Evolutionary conservation across 495 filamentous ascomycete species (phyloP), one percentile per base, ranked within the genome.

Genomic region (Hamigera avellanea): DNA sequence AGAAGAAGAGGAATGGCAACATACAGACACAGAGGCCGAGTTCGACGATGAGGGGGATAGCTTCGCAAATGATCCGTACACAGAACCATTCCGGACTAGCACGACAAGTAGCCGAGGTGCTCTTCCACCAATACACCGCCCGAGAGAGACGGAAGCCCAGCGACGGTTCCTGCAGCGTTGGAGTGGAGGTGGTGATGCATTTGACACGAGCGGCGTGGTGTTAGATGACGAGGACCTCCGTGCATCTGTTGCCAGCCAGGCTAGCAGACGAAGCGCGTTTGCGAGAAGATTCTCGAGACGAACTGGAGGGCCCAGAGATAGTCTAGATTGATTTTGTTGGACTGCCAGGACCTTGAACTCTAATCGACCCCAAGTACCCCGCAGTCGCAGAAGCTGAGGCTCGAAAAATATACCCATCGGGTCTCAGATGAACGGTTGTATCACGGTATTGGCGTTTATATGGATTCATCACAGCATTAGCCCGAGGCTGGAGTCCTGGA

Each of bases 1-100:
- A 56, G 34, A 54, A 51, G 38, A 56, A 32, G 64, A 56, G n/a
- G 61, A 65, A 49, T 69, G 65, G 65, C 65, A 69, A 41, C 86
- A 93, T 48, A 93, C 86, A 14, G 86, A 93, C 58, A 86, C 83
- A 6, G 84, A 89, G 44, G 72, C 69, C n/a, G 76, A 79, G 38
- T 56, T 82, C 14, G 72, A 71, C 19, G 66, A 67, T 17, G 60
- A 61, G 2, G 46, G 54, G 12, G 45, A 53, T n/a, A 53, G 48
- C 42, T 48, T 51, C 23, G 32, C 52, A 3, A 52, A 51, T 19
- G 40, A 49, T 14, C 49, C 44, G 6, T 55, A 57, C 28, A 32
- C 41, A 3, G 46, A 55, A 31, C 52, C 51, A 31, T 52, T 61
- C 37, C 54, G 59, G 14, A 59, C 54, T n/a, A 67, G 62, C 41